Percentiles rank a stretch among this genome's conserved stretches.
phyloP scores from a whole-genome alignment of 1,139 yeast species.

The Lodderomyces elongisporus region DNA sequence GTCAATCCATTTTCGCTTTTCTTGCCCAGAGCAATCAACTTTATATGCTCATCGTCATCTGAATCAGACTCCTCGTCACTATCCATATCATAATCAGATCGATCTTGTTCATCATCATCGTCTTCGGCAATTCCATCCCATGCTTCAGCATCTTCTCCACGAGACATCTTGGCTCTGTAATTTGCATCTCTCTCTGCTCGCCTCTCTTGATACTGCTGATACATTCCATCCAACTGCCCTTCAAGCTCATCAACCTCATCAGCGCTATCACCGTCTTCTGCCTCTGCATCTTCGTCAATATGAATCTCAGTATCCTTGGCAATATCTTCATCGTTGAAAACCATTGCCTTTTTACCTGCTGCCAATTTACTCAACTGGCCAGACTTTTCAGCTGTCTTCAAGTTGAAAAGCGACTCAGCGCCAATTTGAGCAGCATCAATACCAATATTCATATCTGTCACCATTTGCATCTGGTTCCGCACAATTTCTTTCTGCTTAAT shows the following conservation, averaged over 20 bases:
- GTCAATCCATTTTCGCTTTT: conserved; percentile 49
- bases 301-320: conserved; percentile 53
- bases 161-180: conserved; percentile 69
- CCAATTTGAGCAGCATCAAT: conserved; percentile 86
- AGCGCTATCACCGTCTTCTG: conserved; percentile 29
- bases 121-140: conserved; percentile 78
- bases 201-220: conserved; percentile 64
- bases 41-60: conserved; percentile 74
- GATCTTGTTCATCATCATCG: conserved; percentile 36
- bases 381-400: conserved; percentile 78
- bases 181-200: conserved; percentile 78
- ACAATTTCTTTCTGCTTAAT: conserved; percentile 79
- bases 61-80: conserved; percentile 45
- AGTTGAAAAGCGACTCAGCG: conserved; percentile 73
- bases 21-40: conserved; percentile 53
- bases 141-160: conserved; percentile 75
- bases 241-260: conserved; percentile 71
- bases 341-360: conserved; percentile 78
- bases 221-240: conserved; percentile 78
- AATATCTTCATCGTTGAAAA: conserved; percentile 54
- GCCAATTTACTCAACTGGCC: conserved; percentile 72
- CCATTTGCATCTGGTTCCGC: conserved; percentile 95
- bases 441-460: conserved; percentile 90
- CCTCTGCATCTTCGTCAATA: conserved; percentile 24
- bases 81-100: conserved; percentile 45